Base-by-base conservation (phyloP, 371 early-diverging fungal genomes). In the Quaeritorhiza haematococci region DNA sequence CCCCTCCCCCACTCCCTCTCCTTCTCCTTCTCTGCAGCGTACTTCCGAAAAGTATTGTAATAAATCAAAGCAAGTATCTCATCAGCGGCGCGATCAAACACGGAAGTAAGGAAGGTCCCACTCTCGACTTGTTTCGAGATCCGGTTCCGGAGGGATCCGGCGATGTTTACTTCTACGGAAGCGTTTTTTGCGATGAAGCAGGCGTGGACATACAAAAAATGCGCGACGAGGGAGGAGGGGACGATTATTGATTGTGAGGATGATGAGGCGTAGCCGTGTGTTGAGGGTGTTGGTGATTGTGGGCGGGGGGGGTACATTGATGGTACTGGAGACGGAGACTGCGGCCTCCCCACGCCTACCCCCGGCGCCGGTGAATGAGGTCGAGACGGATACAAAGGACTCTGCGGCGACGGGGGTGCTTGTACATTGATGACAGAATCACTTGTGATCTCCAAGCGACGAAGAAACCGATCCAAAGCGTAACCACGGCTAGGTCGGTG, bases 51-150 rank as follows among this genome's bases (percentile, higher is more conserved):
- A 15, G 55, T 47, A 29, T 59, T 55, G 32, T 52, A 45, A 46
- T 64, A 64, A 5, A 64, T 15, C 56, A 64, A 47, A 32, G 26
- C 41, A 27, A 64, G 15, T 42, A 64, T 55, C 34, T 64, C 65
- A 35, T 64, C 65, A 4, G 58, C 54, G 17, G 65, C 65, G 10
- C 19, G 23, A 30, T 59, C 65, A 50, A 64, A 64, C 30, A 64
- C 42, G n/a, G n/a, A n/a, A n/a, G n/a, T n/a, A n/a, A n/a, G n/a
- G n/a, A n/a, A n/a, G 47, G 38, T 53, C 21, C 30, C 24, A 7
- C 24, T 41, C n/a, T 46, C 21, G 13, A 53, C 13, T 42, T 43
- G 17, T 21, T 15, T n/a, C 2, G 48, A 13, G 28, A 53, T 53
- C 23, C 23, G 15, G 15, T 53, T 35, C 10, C 38, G 34, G 17